Evolutionary conservation across 73 alveolate genomes (phyloP).

Genomic region (Blepharisma stoltei): DNA sequence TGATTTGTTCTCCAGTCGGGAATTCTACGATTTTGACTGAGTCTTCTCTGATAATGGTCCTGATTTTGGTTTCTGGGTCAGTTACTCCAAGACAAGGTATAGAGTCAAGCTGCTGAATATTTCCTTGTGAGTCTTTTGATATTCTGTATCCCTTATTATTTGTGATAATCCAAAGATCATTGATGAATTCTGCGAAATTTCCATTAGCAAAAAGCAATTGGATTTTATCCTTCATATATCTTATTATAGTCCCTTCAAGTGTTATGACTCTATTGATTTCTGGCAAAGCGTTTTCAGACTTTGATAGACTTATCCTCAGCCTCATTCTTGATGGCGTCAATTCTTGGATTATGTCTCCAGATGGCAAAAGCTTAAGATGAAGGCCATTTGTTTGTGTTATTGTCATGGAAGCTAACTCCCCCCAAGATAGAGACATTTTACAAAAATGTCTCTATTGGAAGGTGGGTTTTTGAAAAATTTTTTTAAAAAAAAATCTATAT

Average conservation of each 20-base stretch:
- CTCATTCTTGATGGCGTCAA: neutral
- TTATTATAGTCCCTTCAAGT: constrained; percentile 44
- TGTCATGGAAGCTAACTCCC: too few species aligned
- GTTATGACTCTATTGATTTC: constrained; percentile 33
- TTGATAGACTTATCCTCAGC: too few species aligned
- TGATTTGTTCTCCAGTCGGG: constrained; percentile 63
- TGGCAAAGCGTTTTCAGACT: too few species aligned
- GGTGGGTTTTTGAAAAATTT: too few species aligned
- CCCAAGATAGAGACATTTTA: too few species aligned
- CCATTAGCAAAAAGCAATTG: constrained; percentile 63
- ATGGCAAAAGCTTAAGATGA: neutral
- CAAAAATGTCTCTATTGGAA: too few species aligned
- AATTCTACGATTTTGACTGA: constrained; percentile 67
- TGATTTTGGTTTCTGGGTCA: constrained; percentile 76
- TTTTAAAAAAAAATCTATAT: too few species aligned
- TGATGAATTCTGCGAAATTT: constrained; percentile 36
- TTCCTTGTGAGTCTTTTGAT: constrained; percentile 30
- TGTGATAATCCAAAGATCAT: constrained; percentile 47
- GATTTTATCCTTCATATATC: constrained; percentile 43
- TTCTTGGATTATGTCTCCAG: constrained; percentile 22
- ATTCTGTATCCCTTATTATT: constrained; percentile 61
- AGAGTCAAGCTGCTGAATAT: constrained; percentile 51
- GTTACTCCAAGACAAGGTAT: constrained; percentile 86
- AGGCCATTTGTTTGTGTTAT: too few species aligned
- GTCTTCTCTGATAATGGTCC: constrained; percentile 85